Conservation (phyloP, 768 basidiomycete genomes). For the Suillus spraguei region DNA sequence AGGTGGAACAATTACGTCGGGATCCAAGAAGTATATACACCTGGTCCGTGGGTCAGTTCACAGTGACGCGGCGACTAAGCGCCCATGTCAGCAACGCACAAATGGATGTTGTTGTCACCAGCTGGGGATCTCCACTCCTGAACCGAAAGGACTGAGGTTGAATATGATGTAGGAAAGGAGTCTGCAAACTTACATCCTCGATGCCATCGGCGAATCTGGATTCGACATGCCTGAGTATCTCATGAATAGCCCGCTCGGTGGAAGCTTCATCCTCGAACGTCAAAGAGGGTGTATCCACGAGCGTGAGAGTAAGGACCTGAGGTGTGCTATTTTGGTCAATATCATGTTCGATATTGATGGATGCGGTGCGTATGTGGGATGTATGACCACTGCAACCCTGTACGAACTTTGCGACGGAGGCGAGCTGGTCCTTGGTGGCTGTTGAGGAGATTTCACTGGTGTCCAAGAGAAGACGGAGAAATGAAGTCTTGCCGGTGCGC, state of each 20-base stretch:
- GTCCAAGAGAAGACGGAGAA: constrained; percentile 84
- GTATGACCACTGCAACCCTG: constrained; percentile 76
- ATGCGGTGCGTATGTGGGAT: constrained; percentile 67
- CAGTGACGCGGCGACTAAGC: constrained; percentile 20
- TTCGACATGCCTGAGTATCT: constrained; percentile 75
- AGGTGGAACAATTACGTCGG: constrained; percentile 76
- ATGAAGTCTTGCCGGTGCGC: constrained; percentile 84
- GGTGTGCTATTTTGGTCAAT: constrained; percentile 46
- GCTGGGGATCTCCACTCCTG: constrained; percentile 74
- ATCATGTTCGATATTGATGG: constrained; percentile 71
- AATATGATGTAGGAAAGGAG: constrained; percentile 22
- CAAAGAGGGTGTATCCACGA: constrained; percentile 83
- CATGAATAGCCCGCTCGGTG: constrained; percentile 63
- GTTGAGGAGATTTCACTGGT: constrained; percentile 67
- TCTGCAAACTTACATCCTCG: constrained; percentile 66
- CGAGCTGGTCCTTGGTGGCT: constrained; percentile 74
- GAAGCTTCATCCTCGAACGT: constrained; percentile 69
- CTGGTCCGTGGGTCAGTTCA: constrained; percentile 41
- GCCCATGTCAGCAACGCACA: constrained; percentile 54
- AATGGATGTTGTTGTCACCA: constrained; percentile 80
- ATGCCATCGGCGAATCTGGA: constrained; percentile 70
- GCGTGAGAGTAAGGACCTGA: constrained; percentile 61
- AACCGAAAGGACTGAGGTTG: constrained; percentile 20
- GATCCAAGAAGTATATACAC: constrained; percentile 88
- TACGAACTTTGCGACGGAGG: constrained; percentile 80